Conservation (phyloP, 371 early-diverging fungal species). For the Rhizopus stolonifer region DNA sequence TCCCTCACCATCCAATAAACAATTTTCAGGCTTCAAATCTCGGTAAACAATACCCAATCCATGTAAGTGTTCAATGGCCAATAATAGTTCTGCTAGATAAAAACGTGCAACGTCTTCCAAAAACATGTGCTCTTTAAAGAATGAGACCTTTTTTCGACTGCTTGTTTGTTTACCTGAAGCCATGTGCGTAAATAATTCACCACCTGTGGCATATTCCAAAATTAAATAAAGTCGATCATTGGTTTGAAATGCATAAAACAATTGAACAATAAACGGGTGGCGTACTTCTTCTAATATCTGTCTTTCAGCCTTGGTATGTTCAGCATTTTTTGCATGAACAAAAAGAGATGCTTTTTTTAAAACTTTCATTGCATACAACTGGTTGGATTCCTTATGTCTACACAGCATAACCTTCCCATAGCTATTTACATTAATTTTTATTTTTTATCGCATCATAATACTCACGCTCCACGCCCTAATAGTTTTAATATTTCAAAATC, state of each 20-base stretch:
- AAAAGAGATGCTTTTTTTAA: conserved; percentile 82
- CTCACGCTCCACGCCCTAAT: conserved; percentile 86
- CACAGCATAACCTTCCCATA: conserved; percentile 48
- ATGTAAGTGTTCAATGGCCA: conserved; percentile 88
- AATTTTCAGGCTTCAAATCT: conserved; percentile 90
- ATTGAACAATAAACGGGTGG: conserved; percentile 94
- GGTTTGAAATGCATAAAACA: conserved; percentile 96
- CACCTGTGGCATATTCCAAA: conserved; percentile 98
- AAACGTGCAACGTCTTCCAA: conserved; percentile 74
- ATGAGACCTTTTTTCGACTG: background rate
- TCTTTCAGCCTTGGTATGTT: conserved; percentile 76
- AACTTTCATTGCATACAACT: conserved; percentile 91
- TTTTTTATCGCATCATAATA: background rate
- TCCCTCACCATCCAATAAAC: conserved; percentile 74
- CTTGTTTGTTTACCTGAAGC: conserved; percentile 27
- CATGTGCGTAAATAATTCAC: conserved; percentile 87
- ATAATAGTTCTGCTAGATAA: conserved; percentile 82
- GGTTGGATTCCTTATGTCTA: conserved; percentile 38
- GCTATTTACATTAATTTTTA: conserved; percentile 13
- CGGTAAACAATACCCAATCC: conserved; percentile 82
- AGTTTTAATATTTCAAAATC: conserved; percentile 93
- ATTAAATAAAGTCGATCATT: conserved; percentile 87
- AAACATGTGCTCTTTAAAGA: conserved; percentile 73
- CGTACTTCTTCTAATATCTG: conserved; percentile 73
- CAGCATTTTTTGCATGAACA: conserved; percentile 68